Percentiles rank a stretch among this genome's conserved stretches.
phyloP scores from a whole-genome alignment of 441 rosid species.

The Populus hybrid region DNA sequence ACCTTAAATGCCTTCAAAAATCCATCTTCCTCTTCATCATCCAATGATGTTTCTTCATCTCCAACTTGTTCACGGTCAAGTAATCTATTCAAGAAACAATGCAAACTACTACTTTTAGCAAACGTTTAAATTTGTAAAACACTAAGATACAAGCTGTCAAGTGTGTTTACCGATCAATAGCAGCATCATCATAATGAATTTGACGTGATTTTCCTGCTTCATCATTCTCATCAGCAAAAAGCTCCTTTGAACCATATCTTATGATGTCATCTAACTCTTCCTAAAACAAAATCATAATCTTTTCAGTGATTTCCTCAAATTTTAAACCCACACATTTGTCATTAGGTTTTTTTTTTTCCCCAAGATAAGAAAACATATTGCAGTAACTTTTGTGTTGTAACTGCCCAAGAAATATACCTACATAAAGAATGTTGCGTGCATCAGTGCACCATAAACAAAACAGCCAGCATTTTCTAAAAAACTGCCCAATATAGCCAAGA shows the following conservation, averaged over 20 bases:
- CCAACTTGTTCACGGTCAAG: constrained; percentile 86
- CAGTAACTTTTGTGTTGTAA: neutral
- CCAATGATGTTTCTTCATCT: constrained; percentile 74
- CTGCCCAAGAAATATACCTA: neutral
- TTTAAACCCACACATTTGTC: neutral
- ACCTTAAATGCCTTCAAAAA: constrained; percentile 98
- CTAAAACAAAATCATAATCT: constrained; percentile 38
- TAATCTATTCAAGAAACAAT: constrained; percentile 42
- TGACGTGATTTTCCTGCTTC: constrained; percentile 95
- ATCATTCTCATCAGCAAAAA: constrained; percentile 94
- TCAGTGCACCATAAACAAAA: neutral
- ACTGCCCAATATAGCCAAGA: neutral
- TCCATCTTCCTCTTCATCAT: constrained; percentile 91
- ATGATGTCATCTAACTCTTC: constrained; percentile 99
- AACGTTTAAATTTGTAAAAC: neutral
- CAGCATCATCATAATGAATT: constrained; percentile 96
- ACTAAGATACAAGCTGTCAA: constrained; percentile 8
- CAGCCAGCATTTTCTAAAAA: constrained; percentile 1
- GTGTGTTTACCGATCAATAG: constrained; percentile 73
- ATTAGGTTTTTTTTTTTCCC: neutral
- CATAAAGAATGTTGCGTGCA: neutral
- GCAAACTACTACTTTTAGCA: neutral
- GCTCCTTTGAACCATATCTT: constrained; percentile 97
- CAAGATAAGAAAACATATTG: neutral
- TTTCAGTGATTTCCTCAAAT: constrained; percentile 11